A percentile compares a stretch with the other conserved stretches of the same genome.
Evolutionary conservation across 352 stramenopile species (phyloP).

Genomic region (Phytophthora tentaculata): DNA sequence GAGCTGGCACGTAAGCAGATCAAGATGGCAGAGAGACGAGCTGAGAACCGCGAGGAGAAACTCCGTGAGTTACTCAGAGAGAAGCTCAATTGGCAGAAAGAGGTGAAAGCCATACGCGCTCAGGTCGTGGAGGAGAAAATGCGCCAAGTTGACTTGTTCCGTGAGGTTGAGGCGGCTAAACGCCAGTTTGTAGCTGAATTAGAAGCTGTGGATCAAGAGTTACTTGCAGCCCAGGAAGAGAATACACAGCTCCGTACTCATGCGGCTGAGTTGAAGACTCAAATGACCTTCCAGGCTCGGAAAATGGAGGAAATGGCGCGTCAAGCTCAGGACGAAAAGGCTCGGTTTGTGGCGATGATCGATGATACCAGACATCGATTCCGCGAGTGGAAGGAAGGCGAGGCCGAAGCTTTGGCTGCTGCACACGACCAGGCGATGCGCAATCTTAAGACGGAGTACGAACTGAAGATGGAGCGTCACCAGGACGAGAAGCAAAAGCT

Average conservation of each 20-base stretch:
- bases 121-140: slow-evolving; percentile 80
- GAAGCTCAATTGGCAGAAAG: slow-evolving; percentile 74
- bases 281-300: slow-evolving; percentile 49
- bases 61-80: slow-evolving; percentile 65
- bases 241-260: slow-evolving; percentile 51
- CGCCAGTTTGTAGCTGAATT: slow-evolving; percentile 48
- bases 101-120: slow-evolving; percentile 60
- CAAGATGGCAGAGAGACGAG: slow-evolving; percentile 59
- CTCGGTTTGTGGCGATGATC: slow-evolving; percentile 57
- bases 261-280: slow-evolving; percentile 46
- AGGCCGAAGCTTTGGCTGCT: slow-evolving; percentile 41
- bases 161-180: slow-evolving; percentile 59
- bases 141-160: slow-evolving; percentile 68
- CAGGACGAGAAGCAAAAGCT: slow-evolving; percentile 81
- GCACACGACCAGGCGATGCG: slow-evolving; percentile 57
- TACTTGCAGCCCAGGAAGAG: slow-evolving; percentile 47
- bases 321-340: slow-evolving; percentile 64
- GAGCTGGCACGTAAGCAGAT: slow-evolving; percentile 66
- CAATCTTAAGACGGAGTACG: slow-evolving; percentile 65
- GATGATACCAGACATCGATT: slow-evolving; percentile 64
- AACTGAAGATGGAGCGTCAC: slow-evolving; percentile 68
- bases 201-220: slow-evolving; percentile 39
- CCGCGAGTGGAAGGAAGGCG: slow-evolving; percentile 70
- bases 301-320: slow-evolving; percentile 56
- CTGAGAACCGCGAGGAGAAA: slow-evolving; percentile 71